Percentiles rank a stretch among this genome's conserved stretches.
Conservation (phyloP, 2,329 filamentous ascomycete genomes). For the Metarhizium robertsii region DNA sequence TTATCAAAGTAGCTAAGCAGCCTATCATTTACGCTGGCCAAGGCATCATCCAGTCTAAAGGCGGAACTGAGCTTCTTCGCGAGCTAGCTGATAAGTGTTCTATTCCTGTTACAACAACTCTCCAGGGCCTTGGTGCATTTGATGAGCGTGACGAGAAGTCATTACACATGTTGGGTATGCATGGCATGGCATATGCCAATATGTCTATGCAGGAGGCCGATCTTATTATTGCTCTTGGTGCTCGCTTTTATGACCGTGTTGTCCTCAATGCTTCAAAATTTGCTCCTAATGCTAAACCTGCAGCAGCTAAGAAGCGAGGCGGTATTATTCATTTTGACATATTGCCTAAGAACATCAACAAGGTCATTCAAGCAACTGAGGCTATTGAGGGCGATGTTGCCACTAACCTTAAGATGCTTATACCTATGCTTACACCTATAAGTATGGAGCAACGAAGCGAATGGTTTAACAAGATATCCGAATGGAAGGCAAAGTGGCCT, state of each 20-base stretch:
- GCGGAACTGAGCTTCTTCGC: slow-evolving; percentile 71
- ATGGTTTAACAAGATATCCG: slow-evolving; percentile 84
- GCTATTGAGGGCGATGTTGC: slow-evolving; percentile 90
- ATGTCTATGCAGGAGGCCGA: slow-evolving; percentile 98
- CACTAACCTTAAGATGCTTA: slow-evolving; percentile 62
- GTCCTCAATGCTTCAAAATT: slow-evolving; percentile 76
- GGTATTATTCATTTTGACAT: slow-evolving; percentile 98
- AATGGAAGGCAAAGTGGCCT: slow-evolving; percentile 89
- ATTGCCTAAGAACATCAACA: slow-evolving; percentile 99
- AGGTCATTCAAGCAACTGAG: slow-evolving; percentile 93
- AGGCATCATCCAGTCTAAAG: slow-evolving; percentile 70
- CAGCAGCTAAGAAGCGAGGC: slow-evolving; percentile 74
- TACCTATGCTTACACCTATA: slow-evolving; percentile 60
- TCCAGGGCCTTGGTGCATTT: slow-evolving; percentile 85
- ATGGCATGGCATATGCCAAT: slow-evolving; percentile 94
- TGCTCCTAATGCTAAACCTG: slow-evolving; percentile 76
- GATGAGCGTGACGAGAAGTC: slow-evolving; percentile 92
- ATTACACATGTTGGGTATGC: slow-evolving; percentile 98
- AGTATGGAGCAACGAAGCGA: slow-evolving; percentile 58
- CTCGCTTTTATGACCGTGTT: slow-evolving; percentile 93
- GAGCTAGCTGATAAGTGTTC: slow-evolving; percentile 82
- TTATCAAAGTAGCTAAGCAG: slow-evolving; percentile 86
- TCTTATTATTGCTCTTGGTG: slow-evolving; percentile 88
- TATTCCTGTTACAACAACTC: slow-evolving; percentile 91
- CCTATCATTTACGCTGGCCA: slow-evolving; percentile 93